A percentile compares a stretch with the other conserved stretches of the same genome.
Conservation (phyloP, 108 stramenopile genomes). For the Aurantiochytrium sp. region DNA sequence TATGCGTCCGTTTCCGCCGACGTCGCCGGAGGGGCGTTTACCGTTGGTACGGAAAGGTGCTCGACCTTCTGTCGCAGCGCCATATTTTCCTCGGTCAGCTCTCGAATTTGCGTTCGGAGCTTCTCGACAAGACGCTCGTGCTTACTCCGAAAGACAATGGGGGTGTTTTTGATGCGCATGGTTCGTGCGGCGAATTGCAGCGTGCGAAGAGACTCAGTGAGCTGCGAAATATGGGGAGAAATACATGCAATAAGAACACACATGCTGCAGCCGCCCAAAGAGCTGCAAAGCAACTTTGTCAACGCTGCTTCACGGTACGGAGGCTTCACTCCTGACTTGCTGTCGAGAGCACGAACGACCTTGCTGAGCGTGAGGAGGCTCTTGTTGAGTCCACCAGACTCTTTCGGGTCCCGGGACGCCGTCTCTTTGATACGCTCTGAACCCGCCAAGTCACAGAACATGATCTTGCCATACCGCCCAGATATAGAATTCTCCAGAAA, state of each 20-base stretch:
- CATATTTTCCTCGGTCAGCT: neutral
- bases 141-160: neutral
- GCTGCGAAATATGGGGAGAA: neutral
- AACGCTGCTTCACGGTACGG: neutral
- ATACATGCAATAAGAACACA: neutral
- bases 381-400: neutral
- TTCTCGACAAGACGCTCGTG: neutral
- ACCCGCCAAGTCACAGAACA: neutral
- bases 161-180: neutral
- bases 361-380: neutral
- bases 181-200: neutral
- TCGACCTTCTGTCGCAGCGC: neutral
- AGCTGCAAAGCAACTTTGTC: neutral
- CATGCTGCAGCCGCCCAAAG: neutral
- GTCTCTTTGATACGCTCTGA: neutral
- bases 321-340: neutral
- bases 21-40: neutral
- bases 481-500: neutral
- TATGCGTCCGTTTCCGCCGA: too few species aligned
- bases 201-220: neutral
- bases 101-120: neutral
- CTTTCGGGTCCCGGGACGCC: neutral
- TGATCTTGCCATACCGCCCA: neutral
- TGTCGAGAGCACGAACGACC: neutral
- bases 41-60: neutral